A percentile compares a stretch with the other conserved stretches of the same genome.
Conservation (phyloP, 805 yeast genomes). For the Nakazawaea holstii region DNA sequence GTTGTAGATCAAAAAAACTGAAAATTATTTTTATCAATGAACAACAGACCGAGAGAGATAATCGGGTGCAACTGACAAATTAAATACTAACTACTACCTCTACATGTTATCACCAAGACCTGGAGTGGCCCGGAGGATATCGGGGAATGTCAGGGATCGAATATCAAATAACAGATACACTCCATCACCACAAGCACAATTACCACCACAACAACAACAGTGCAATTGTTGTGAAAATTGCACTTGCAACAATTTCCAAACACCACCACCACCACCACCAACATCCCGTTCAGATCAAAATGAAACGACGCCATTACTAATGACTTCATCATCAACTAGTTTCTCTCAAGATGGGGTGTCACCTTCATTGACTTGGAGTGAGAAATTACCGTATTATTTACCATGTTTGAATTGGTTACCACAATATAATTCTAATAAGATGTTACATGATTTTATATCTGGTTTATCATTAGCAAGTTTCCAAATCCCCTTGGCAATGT, state of each 20-base stretch:
- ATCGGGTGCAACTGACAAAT: no score
- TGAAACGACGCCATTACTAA: background rate
- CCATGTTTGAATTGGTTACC: slow-evolving; percentile 70
- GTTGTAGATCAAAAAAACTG: no score
- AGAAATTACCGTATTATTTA: slow-evolving; percentile 52
- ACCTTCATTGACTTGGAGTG: background rate
- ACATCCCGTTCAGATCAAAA: no score
- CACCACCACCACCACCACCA: background rate
- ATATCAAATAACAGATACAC: background rate
- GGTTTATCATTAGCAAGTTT: slow-evolving; percentile 87
- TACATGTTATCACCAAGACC: background rate
- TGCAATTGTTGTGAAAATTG: background rate
- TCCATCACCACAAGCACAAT: background rate
- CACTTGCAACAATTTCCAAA: background rate
- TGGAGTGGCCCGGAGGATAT: background rate
- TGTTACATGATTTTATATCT: slow-evolving; percentile 66
- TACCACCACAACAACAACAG: background rate
- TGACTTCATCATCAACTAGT: background rate
- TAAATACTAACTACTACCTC: no score
- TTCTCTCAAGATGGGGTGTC: background rate
- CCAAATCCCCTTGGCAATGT: slow-evolving; percentile 82
- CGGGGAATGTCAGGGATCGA: background rate
- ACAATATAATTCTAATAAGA: slow-evolving; percentile 31
- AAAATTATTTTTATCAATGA: no score
- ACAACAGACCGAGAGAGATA: background rate